Conservation (phyloP, 2,329 filamentous ascomycete species). For the Pseudogymnoascus sp. region DNA sequence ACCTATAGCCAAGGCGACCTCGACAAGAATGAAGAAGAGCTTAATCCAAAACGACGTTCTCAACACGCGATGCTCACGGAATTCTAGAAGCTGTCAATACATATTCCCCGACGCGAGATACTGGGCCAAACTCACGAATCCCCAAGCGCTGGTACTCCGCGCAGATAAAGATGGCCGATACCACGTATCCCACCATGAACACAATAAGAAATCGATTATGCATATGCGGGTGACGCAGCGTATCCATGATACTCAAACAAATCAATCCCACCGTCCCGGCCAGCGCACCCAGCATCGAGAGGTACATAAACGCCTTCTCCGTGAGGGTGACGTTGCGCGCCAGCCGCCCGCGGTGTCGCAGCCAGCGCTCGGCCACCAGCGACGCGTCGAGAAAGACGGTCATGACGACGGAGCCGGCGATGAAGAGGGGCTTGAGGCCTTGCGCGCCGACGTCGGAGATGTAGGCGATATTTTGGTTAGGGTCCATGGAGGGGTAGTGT, state of each 20-base stretch:
- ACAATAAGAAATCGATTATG: slow-evolving; percentile 73
- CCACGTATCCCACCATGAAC: slow-evolving; percentile 80
- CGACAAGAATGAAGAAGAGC: slow-evolving; percentile 72
- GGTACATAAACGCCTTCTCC: slow-evolving; percentile 55
- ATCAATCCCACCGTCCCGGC: slow-evolving; percentile 75
- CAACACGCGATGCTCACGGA: slow-evolving; percentile 68
- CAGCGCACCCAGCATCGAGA: slow-evolving; percentile 62
- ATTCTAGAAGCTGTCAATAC: slow-evolving; percentile 40
- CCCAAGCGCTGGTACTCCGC: slow-evolving; percentile 84
- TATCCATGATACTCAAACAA: slow-evolving; percentile 80
- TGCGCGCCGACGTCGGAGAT: slow-evolving; percentile 60
- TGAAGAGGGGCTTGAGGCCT: slow-evolving; percentile 69
- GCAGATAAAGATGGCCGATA: slow-evolving; percentile 83
- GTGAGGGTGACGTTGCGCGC: slow-evolving; percentile 59
- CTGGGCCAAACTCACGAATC: slow-evolving; percentile 44
- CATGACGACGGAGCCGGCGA: slow-evolving; percentile 62
- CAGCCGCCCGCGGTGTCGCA: slow-evolving; percentile 74
- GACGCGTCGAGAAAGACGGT: slow-evolving; percentile 74
- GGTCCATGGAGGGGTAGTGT: slow-evolving; percentile 54
- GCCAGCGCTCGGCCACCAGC: slow-evolving; percentile 75
- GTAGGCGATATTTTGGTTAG: slow-evolving; percentile 57
- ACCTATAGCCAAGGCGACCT: slow-evolving; percentile 61
- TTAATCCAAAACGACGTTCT: slow-evolving; percentile 82
- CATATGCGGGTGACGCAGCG: slow-evolving; percentile 53
- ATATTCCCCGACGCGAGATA: neutral